phyloP scores from a whole-genome alignment of 2,329 filamentous ascomycete genomes.

The Aspergillus tubingensis region DNA sequence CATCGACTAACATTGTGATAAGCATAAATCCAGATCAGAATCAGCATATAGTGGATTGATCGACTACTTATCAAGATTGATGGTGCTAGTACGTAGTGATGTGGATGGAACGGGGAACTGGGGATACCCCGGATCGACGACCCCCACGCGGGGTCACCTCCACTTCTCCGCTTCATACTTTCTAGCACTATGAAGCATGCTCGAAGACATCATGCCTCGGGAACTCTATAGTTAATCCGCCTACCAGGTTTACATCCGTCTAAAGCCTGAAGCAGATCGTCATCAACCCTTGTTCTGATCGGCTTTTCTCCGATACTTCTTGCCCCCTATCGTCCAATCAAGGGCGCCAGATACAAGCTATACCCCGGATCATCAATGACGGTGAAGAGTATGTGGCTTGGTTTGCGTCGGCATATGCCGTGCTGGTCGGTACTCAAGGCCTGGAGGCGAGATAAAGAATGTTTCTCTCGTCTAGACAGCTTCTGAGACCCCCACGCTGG shows the following conservation, averaged over 20 bases:
- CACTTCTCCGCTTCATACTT: constrained; percentile 3
- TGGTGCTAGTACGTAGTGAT: neutral
- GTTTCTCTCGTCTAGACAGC: neutral
- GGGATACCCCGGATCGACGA: constrained; percentile 4
- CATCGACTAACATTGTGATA: neutral
- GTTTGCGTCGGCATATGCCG: neutral
- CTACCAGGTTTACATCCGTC: neutral
- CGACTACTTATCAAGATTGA: neutral
- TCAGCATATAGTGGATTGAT: neutral
- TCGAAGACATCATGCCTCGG: neutral
- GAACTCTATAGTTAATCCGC: neutral
- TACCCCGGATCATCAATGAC: neutral
- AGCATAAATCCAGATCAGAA: neutral
- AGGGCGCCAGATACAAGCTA: neutral
- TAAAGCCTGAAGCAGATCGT: neutral
- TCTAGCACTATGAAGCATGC: neutral
- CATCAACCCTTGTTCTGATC: neutral
- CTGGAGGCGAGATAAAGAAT: neutral
- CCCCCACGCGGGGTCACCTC: constrained; percentile 4
- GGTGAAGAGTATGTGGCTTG: neutral
- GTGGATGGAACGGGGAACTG: neutral
- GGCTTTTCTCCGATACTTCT: constrained; percentile 6
- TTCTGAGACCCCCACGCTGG: neutral
- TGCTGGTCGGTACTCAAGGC: neutral
- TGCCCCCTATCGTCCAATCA: neutral